phyloP scores from a whole-genome alignment of 139 green algal genomes.

The Bryopsis sp. region DNA sequence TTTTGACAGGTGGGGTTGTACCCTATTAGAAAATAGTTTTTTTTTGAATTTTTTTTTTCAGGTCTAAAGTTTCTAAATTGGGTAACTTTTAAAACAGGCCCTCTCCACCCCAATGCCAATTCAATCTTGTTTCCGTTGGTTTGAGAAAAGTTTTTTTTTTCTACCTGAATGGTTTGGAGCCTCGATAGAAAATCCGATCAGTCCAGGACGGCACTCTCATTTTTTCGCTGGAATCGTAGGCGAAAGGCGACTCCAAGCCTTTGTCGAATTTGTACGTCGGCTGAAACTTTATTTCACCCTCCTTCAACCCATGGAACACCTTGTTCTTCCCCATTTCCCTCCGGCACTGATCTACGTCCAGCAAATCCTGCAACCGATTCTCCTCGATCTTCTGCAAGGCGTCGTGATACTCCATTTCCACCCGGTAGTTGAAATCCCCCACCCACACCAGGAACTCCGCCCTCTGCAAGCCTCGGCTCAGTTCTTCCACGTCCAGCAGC shows the following conservation, averaged over 20 bases:
- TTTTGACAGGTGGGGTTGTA: too few relatives aligned
- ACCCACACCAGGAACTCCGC: conserved; percentile 20
- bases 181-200: conserved; percentile 88
- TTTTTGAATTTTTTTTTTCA: too few relatives aligned
- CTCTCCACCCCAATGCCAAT: background rate
- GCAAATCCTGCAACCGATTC: background rate
- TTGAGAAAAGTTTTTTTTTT: background rate
- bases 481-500: background rate
- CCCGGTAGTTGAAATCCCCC: conserved; percentile 26
- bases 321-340: conserved; percentile 39
- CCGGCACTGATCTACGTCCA: conserved; percentile 47
- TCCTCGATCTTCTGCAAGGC: background rate
- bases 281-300: conserved; percentile 70
- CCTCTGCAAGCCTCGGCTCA: conserved; percentile 14
- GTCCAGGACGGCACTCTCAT: conserved; percentile 75
- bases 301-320: conserved; percentile 54
- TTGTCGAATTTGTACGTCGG: conserved; percentile 95
- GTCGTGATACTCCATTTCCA: conserved; percentile 10
- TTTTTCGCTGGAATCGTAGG: conserved; percentile 82
- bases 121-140: background rate
- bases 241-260: conserved; percentile 17
- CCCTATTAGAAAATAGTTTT: too few relatives aligned
- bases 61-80: too few relatives aligned
- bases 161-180: conserved; percentile 25
- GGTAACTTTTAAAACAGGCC: too few relatives aligned